phyloP scores from a whole-genome alignment of 495 filamentous ascomycete genomes.

The Aspergillus carlsbadensis region DNA sequence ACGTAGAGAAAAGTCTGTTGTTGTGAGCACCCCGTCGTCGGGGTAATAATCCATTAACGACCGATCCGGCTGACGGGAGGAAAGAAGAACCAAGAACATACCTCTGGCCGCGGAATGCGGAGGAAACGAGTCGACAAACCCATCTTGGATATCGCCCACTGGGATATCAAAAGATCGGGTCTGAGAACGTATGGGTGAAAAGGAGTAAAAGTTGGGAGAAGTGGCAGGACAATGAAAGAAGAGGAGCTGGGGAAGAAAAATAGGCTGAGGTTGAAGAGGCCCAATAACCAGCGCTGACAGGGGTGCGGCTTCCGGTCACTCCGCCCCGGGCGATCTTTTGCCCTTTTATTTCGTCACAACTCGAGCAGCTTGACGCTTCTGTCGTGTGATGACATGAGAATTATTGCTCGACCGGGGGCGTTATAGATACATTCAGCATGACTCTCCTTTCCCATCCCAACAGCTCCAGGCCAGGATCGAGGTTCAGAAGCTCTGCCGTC shows the following conservation, averaged over 20 bases:
- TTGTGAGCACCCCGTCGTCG: conserved; percentile 24
- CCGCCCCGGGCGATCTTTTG: conserved; percentile 14
- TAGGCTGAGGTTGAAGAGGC: conserved; percentile 22
- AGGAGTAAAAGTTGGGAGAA: conserved; percentile 15
- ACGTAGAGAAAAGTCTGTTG: conserved; percentile 74
- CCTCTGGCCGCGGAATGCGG: conserved; percentile 60
- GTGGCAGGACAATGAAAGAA: conserved; percentile 13
- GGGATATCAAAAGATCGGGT: conserved; percentile 8
- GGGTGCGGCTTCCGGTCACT: conserved; percentile 22
- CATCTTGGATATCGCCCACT: conserved; percentile 33
- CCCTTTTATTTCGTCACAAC: conserved; percentile 8
- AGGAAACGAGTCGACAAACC: conserved; percentile 48
- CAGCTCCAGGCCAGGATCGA: not conserved
- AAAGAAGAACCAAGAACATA: conserved; percentile 27
- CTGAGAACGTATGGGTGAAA: not conserved
- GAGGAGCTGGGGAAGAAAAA: conserved; percentile 17
- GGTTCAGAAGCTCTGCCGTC: not conserved
- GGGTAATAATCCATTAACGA: conserved; percentile 14
- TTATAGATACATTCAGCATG: not conserved
- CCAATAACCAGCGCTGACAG: conserved; percentile 16
- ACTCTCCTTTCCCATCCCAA: not conserved
- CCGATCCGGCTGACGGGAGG: conserved; percentile 8
- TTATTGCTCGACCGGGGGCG: too few species aligned
- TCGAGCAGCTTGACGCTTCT: not conserved
- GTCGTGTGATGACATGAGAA: not conserved